Evolutionary conservation across 306 rosid species (phyloP).

Genomic region (Rosa multiflora): DNA sequence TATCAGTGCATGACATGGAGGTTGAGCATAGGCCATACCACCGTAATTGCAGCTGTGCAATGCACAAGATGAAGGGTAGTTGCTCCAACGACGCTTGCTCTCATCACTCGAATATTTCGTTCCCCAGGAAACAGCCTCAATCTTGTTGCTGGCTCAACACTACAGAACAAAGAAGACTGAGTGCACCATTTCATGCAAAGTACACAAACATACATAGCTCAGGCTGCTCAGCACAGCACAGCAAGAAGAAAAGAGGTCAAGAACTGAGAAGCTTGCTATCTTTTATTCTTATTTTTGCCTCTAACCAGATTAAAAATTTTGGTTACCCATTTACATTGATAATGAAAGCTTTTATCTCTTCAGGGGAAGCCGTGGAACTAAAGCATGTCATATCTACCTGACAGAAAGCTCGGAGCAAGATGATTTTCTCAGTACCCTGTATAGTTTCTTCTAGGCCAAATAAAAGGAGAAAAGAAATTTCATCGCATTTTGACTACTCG

Average conservation of each 20-base stretch:
- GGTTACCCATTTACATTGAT: background rate
- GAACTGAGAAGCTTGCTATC: background rate
- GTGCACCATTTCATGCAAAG: background rate
- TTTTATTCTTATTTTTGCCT: background rate
- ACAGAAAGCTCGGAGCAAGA: background rate
- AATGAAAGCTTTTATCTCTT: background rate
- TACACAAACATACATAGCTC: background rate
- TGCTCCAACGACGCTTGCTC: constrained; percentile 21
- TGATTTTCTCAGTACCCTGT: background rate
- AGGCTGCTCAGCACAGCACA: background rate
- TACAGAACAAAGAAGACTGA: constrained; percentile 4
- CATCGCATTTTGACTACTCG: background rate
- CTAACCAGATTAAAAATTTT: background rate
- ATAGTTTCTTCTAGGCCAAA: background rate
- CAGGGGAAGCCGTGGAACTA: constrained; percentile 5
- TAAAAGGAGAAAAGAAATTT: background rate
- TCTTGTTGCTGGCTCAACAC: constrained; percentile 14
- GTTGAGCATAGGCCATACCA: constrained; percentile 75
- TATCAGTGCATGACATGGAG: constrained; percentile 39
- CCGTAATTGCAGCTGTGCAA: constrained; percentile 71
- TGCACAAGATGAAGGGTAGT: constrained; percentile 41
- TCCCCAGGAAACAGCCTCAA: constrained; percentile 33
- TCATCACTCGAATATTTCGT: constrained; percentile 30
- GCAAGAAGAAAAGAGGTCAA: background rate
- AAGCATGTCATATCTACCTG: constrained; percentile 4